Conservation (phyloP, 2,329 filamentous ascomycete genomes). For the Calonectria henricotiae region DNA sequence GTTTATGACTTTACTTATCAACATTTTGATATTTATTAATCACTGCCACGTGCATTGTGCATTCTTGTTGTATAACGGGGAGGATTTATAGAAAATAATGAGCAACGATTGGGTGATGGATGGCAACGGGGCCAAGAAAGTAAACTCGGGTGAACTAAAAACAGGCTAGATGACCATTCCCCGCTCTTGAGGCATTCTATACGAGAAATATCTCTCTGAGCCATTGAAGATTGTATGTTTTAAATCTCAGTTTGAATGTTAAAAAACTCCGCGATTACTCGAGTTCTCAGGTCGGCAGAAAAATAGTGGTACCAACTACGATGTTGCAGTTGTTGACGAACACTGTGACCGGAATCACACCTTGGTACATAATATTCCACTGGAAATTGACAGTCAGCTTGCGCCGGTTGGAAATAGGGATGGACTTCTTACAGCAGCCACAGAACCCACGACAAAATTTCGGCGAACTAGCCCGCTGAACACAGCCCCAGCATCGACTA, state of each 20-base stretch:
- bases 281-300: constrained; percentile 49
- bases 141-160: too few species aligned
- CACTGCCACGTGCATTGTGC: too few species aligned
- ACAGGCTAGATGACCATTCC: too few species aligned
- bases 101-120: too few species aligned
- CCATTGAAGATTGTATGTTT: not conserved
- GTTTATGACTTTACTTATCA: too few species aligned
- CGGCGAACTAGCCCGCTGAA: constrained; percentile 49
- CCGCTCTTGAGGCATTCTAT: too few species aligned
- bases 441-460: constrained; percentile 39
- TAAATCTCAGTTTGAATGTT: constrained; percentile 47
- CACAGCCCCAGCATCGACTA: constrained; percentile 50
- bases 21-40: too few species aligned
- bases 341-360: constrained; percentile 56
- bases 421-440: constrained; percentile 50
- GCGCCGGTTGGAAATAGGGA: rapidly evolving
- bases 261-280: constrained; percentile 55
- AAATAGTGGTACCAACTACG: constrained; percentile 61
- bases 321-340: constrained; percentile 56
- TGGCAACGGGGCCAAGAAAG: too few species aligned
- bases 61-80: too few species aligned
- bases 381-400: constrained; percentile 26
- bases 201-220: too few species aligned
- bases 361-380: constrained; percentile 60
- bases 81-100: too few species aligned